These are phyloP conservation scores for Yamadazyma nakazawae DNA, from an alignment of 805 yeast species.

Conservation along the genomic window DNA sequence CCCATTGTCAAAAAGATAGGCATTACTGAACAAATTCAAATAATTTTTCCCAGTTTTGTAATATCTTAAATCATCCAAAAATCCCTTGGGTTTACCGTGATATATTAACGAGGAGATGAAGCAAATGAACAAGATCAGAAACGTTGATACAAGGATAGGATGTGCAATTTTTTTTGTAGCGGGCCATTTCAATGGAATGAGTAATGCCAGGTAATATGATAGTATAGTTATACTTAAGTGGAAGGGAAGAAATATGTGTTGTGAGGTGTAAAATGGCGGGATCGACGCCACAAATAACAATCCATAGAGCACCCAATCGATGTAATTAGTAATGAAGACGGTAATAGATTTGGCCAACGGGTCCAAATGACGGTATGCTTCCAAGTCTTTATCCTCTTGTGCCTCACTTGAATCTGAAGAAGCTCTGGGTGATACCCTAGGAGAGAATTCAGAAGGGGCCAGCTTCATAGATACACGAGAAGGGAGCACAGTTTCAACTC, in stretches of 20 bases:
- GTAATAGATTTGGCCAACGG: conserved; percentile 25
- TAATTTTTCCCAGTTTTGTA: conserved; percentile 73
- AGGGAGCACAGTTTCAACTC: conserved; percentile 4
- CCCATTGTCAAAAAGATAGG: conserved; percentile 28
- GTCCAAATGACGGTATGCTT: conserved; percentile 11
- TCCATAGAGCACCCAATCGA: conserved; percentile 55
- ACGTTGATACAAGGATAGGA: conserved; percentile 69
- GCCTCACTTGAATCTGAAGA: neutral
- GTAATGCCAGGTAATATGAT: conserved; percentile 49
- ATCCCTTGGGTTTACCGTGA: conserved; percentile 44
- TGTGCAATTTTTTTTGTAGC: conserved; percentile 53
- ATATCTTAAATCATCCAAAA: conserved; percentile 47
- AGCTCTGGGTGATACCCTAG: neutral
- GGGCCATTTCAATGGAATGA: conserved; percentile 45
- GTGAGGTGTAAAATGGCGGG: conserved; percentile 53
- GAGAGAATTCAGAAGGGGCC: conserved; percentile 5
- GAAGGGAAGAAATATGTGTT: conserved; percentile 56
- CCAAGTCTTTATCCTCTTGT: neutral
- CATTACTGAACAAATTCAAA: conserved; percentile 49
- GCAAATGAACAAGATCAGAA: conserved; percentile 57
- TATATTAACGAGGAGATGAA: conserved; percentile 57
- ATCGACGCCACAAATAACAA: conserved; percentile 51
- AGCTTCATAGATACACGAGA: conserved; percentile 5
- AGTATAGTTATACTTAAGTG: conserved; percentile 61
- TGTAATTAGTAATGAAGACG: conserved; percentile 38